Base-by-base conservation (phyloP, 345 rosid species). In the Litchi chinensis region DNA sequence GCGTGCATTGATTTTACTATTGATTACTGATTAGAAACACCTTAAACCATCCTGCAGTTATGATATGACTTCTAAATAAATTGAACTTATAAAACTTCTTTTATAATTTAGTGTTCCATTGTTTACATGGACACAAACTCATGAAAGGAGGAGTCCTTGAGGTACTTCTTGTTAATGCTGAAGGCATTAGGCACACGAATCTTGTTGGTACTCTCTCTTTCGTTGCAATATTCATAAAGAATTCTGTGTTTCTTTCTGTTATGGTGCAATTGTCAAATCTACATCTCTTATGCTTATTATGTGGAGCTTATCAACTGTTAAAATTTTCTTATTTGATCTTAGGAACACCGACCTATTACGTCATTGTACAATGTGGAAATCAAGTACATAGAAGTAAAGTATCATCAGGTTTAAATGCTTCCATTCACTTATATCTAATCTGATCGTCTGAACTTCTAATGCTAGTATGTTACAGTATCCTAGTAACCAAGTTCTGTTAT, bases 131-230 rank as follows among this genome's bases (percentile, higher is more conserved):
- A 26, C 70, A 67, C 63, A 59, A 39, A 57, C 73, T 46, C 40
- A 92, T 87, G 95, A 82, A 85, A 77, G 88, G 82, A 75, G 97
- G 95, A 81, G 80, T 66, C 24, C 90, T 95, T 68, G 93, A 93
- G 86, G 93, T 92, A 39, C 76, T 95, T 84, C 89, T 95, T 32
- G 96, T 93, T 67, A 83, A 91, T 79, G 98, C 99, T 44, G 65
- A 86, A 82, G 99, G 94, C 86, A 92, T 93, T 66, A 83, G 79
- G 62, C 98, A 84, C 76, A 90, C 92, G 16, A 91, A 90, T 87
- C 73, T 89, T 56, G 39, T 91, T 10, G 93, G 99, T 95, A 83
- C 75, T 59, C 11, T 69, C 41, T 70, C 73, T 65, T 24, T 65
- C 24, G 65, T 77, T 39, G 40, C 0, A 48, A 64, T 26, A 26